phyloP scores from a whole-genome alignment of 768 basidiomycete genomes.

The Grammothele lineata region DNA sequence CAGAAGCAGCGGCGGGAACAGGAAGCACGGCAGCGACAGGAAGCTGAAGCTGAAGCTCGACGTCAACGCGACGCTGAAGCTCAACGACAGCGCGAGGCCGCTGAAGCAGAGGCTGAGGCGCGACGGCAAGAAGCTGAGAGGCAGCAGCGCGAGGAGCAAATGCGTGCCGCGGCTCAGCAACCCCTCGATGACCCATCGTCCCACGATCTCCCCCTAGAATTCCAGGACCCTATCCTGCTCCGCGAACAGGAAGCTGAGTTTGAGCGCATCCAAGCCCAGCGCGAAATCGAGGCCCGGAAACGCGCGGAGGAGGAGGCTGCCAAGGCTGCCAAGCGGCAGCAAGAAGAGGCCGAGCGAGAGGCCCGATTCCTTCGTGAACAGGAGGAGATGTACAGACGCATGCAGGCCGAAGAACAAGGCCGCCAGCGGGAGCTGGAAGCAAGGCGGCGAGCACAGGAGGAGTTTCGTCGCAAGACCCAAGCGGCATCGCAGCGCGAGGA shows the following conservation, averaged over 20 bases:
- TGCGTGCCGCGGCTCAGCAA: not conserved
- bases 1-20: not conserved
- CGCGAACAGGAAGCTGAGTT: conserved; percentile 8
- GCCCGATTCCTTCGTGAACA: not conserved
- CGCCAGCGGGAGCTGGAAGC: conserved; percentile 1
- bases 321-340: too few species aligned
- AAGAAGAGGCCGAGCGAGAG: not conserved
- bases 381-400: conserved; percentile 3
- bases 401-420: not conserved
- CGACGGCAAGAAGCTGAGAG: too few species aligned
- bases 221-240: not conserved
- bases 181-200: not conserved
- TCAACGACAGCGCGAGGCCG: not conserved
- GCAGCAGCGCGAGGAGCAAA: too few species aligned
- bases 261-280: conserved; percentile 8
- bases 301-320: not conserved
- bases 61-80: not conserved
- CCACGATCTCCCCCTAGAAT: not conserved
- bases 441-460: conserved; percentile 9
- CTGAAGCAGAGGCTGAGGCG: not conserved
- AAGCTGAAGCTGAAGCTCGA: not conserved
- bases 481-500: conserved; percentile 22
- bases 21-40: not conserved
- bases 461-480: conserved; percentile 12
- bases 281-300: conserved; percentile 3